Percentiles rank a stretch among this genome's conserved stretches.
These are phyloP conservation scores for Mariannaea elegans DNA, from an alignment of 2,329 filamentous ascomycete genomes.

Conservation along the genomic window DNA sequence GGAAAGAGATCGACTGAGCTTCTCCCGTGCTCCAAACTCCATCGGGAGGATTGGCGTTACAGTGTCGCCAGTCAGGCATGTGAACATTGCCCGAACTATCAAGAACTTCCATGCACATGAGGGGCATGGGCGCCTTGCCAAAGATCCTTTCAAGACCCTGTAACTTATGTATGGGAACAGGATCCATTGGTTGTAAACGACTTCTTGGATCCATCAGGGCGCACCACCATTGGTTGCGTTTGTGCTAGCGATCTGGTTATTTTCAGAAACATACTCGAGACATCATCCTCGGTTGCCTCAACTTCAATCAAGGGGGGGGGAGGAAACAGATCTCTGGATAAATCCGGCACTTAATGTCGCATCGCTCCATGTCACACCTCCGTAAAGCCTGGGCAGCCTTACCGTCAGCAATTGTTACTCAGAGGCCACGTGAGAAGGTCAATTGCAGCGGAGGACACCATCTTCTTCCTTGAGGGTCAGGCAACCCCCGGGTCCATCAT, in stretches of 20 bases:
- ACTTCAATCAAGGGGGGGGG: constrained; percentile 6
- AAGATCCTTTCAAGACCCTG: constrained; percentile 13
- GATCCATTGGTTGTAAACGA: neutral
- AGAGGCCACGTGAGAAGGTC: constrained; percentile 34
- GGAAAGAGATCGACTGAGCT: constrained; percentile 25
- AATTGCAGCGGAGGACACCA: constrained; percentile 21
- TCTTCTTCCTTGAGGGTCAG: constrained; percentile 22
- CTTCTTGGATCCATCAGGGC: neutral
- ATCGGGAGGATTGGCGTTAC: constrained; percentile 20
- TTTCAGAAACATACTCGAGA: constrained; percentile 15
- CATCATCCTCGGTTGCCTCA: constrained; percentile 15
- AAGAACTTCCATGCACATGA: constrained; percentile 19
- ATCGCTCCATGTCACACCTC: constrained; percentile 13
- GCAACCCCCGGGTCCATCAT: constrained; percentile 23
- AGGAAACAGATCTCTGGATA: constrained; percentile 1
- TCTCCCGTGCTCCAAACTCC: constrained; percentile 11
- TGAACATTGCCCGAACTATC: constrained; percentile 27
- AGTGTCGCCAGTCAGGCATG: constrained; percentile 29
- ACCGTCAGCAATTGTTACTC: constrained; percentile 34
- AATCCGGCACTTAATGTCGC: constrained; percentile 17
- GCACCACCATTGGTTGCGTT: neutral
- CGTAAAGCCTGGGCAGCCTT: constrained; percentile 24
- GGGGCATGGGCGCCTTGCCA: neutral
- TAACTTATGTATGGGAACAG: neutral
- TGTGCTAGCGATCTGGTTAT: constrained; percentile 14